Evolutionary conservation across 257 asterid species (phyloP).

Genomic region (Dorcoceras hygrometricum): DNA sequence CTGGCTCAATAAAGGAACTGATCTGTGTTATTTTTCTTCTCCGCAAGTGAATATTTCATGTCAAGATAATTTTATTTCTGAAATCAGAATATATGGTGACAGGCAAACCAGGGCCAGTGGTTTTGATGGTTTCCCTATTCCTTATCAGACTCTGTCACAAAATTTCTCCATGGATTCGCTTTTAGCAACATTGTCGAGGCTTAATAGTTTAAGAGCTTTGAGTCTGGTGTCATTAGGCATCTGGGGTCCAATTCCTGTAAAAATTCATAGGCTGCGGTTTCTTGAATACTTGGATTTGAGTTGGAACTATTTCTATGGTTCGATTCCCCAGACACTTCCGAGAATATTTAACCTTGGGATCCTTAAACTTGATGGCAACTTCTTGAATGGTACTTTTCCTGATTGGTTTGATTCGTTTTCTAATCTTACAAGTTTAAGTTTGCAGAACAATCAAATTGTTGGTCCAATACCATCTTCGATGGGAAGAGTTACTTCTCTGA

Average conservation of each 20-base stretch:
- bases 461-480: conserved; percentile 48
- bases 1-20: conserved; percentile 32
- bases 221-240: conserved; percentile 58
- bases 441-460: conserved; percentile 39
- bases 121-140: conserved; percentile 44
- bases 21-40: conserved; percentile 49
- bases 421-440: conserved; percentile 52
- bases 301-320: conserved; percentile 53
- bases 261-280: conserved; percentile 48
- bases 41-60: conserved; percentile 52
- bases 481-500: conserved; percentile 28
- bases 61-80: conserved; percentile 39
- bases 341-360: conserved; percentile 41
- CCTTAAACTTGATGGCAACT: conserved; percentile 56
- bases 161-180: conserved; percentile 68
- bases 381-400: conserved; percentile 54
- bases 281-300: conserved; percentile 58
- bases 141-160: conserved; percentile 37
- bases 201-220: conserved; percentile 44
- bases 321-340: conserved; percentile 45
- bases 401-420: conserved; percentile 40
- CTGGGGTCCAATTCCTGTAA: conserved; percentile 61
- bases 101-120: conserved; percentile 26
- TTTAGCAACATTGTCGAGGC: conserved; percentile 55
- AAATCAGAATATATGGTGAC: conserved; percentile 47